phyloP scores from a whole-genome alignment of 768 basidiomycete species.

The Lactarius indigo region DNA sequence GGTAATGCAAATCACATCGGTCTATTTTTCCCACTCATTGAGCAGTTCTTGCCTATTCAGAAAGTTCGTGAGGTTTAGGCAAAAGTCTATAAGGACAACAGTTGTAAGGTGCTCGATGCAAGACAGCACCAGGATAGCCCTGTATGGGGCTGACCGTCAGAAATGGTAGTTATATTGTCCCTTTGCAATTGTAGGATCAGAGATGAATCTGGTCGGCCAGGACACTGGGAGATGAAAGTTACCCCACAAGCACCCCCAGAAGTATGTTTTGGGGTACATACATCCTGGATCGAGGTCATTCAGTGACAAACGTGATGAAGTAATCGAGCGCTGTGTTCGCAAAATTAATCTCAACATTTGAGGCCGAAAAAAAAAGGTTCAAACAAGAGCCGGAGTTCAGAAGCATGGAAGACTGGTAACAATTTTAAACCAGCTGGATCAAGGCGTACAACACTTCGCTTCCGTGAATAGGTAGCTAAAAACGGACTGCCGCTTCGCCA shows the following conservation, averaged over 20 bases:
- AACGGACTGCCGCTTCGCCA: conserved; percentile 44
- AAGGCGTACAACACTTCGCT: conserved; percentile 18
- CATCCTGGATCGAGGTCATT: conserved; percentile 54
- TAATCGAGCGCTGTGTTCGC: conserved; percentile 48
- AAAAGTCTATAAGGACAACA: not conserved
- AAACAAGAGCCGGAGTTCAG: conserved; percentile 48
- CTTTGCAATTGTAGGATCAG: not conserved
- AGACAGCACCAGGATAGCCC: not conserved
- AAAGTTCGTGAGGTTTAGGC: not conserved
- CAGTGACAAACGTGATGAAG: conserved; percentile 55
- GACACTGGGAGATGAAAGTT: conserved; percentile 31
- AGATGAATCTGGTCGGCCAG: conserved; percentile 36
- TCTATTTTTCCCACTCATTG: not conserved
- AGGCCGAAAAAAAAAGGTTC: conserved; percentile 45
- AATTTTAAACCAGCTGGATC: not conserved
- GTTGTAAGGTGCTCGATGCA: not conserved
- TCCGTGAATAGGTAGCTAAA: conserved; percentile 56
- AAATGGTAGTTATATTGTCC: not conserved
- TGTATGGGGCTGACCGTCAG: not conserved
- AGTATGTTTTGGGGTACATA: conserved; percentile 29
- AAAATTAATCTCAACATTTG: conserved; percentile 41
- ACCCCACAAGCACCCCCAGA: not conserved
- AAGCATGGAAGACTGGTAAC: conserved; percentile 44
- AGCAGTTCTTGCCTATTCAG: not conserved
- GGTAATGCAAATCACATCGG: not conserved